Conservation (phyloP, 2,329 filamentous ascomycete species). For the Graphium sp. region DNA sequence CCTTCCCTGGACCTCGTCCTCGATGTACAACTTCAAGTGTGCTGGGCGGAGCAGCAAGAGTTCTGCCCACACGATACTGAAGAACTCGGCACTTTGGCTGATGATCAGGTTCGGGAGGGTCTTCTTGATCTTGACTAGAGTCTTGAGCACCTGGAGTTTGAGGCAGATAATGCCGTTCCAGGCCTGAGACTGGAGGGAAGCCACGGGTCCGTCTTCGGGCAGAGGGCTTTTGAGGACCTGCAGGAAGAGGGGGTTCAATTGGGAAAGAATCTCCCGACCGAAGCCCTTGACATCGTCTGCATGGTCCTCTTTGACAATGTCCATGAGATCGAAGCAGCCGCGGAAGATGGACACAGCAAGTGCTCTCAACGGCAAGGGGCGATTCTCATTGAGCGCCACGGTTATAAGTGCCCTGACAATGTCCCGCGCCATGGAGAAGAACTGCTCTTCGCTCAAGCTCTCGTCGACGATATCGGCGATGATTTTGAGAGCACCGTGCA, state of each 20-base stretch:
- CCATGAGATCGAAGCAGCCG: slow-evolving; percentile 82
- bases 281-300: slow-evolving; percentile 74
- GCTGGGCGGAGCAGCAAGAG: slow-evolving; percentile 53
- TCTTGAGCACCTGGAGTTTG: slow-evolving; percentile 89
- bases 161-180: slow-evolving; percentile 75
- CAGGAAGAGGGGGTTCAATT: slow-evolving; percentile 85
- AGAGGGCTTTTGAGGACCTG: slow-evolving; percentile 59
- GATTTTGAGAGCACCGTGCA: slow-evolving; percentile 81
- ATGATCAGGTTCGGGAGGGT: slow-evolving; percentile 73
- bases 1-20: slow-evolving; percentile 70
- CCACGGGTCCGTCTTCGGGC: slow-evolving; percentile 39
- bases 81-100: slow-evolving; percentile 67
- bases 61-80: slow-evolving; percentile 81
- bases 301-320: slow-evolving; percentile 93
- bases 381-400: slow-evolving; percentile 59
- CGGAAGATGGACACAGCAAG: slow-evolving; percentile 83
- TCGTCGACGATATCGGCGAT: slow-evolving; percentile 84
- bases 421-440: slow-evolving; percentile 76
- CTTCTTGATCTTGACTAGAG: slow-evolving; percentile 71
- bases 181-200: slow-evolving; percentile 36
- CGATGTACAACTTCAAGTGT: slow-evolving; percentile 74
- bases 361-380: slow-evolving; percentile 62
- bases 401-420: slow-evolving; percentile 73
- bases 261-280: slow-evolving; percentile 66
- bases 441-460: slow-evolving; percentile 83